A percentile compares a stretch with the other conserved stretches of the same genome.
phyloP scores from a whole-genome alignment of 805 yeast genomes.

The Wilhelminamyces savonicus region DNA sequence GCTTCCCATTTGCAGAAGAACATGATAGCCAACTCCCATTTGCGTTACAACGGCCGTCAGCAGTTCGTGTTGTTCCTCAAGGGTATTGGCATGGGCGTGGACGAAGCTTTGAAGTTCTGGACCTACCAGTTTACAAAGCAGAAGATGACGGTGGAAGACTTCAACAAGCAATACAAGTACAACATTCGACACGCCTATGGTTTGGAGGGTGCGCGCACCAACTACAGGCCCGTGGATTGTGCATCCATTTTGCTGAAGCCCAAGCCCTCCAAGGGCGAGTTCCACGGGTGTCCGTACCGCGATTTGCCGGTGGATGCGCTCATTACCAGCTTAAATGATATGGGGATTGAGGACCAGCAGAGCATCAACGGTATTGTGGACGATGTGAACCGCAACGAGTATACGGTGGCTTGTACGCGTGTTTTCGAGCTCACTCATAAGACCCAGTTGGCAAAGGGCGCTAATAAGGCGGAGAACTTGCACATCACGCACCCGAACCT shows the following conservation, averaged over 20 bases:
- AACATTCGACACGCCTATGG: constrained; percentile 89
- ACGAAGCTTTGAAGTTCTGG: constrained; percentile 89
- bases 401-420: constrained; percentile 81
- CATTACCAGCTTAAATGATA: constrained; percentile 44
- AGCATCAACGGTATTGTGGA: constrained; percentile 59
- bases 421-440: constrained; percentile 73
- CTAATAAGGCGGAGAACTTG: constrained; percentile 39
- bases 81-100: constrained; percentile 82
- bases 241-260: constrained; percentile 67
- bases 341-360: constrained; percentile 60
- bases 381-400: constrained; percentile 62
- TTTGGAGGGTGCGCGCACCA: constrained; percentile 80
- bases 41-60: constrained; percentile 77
- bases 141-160: constrained; percentile 58
- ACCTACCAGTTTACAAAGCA: constrained; percentile 58
- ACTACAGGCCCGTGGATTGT: constrained; percentile 85
- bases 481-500: constrained; percentile 82
- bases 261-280: constrained; percentile 60
- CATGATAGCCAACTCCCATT: constrained; percentile 58
- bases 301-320: constrained; percentile 65
- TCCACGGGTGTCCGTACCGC: constrained; percentile 92
- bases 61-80: constrained; percentile 81
- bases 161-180: constrained; percentile 84
- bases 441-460: constrained; percentile 34
- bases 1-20: constrained; percentile 60